phyloP scores from a whole-genome alignment of 805 yeast species.

The Candida sakaeoensis region DNA sequence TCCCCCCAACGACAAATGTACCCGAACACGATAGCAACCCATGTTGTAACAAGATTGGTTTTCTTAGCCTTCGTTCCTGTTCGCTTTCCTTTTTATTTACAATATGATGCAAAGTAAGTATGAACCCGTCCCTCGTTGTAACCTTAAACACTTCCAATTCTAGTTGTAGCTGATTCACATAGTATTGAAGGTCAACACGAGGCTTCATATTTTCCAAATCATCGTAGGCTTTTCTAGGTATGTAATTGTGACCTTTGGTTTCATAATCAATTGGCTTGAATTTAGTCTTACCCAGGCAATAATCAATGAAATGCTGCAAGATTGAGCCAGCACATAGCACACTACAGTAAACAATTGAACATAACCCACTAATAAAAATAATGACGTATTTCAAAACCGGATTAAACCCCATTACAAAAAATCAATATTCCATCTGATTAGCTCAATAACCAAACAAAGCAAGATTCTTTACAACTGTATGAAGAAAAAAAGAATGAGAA shows the following conservation, averaged over 20 bases:
- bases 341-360: slow-evolving; percentile 26
- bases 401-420: slow-evolving; percentile 1
- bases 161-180: slow-evolving; percentile 58
- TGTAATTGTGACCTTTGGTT: slow-evolving; percentile 20
- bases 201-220: slow-evolving; percentile 29
- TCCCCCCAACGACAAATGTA: slow-evolving; percentile 80
- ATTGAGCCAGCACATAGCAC: slow-evolving; percentile 24
- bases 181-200: slow-evolving; percentile 55
- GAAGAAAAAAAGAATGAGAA: no score
- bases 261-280: slow-evolving; percentile 19
- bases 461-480: no score
- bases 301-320: slow-evolving; percentile 26
- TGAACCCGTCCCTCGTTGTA: slow-evolving; percentile 76
- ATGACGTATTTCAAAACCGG: slow-evolving; percentile 13
- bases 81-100: slow-evolving; percentile 43
- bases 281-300: slow-evolving; percentile 27
- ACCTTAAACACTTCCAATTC: slow-evolving; percentile 57
- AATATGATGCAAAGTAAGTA: slow-evolving; percentile 61
- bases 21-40: slow-evolving; percentile 88
- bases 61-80: slow-evolving; percentile 27
- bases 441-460: not conserved
- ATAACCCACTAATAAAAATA: slow-evolving; percentile 23
- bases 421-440: not conserved
- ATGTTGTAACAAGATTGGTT: slow-evolving; percentile 76
- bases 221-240: slow-evolving; percentile 33